Conservation (phyloP, 805 yeast species). For the Yamadazyma laniorum region DNA sequence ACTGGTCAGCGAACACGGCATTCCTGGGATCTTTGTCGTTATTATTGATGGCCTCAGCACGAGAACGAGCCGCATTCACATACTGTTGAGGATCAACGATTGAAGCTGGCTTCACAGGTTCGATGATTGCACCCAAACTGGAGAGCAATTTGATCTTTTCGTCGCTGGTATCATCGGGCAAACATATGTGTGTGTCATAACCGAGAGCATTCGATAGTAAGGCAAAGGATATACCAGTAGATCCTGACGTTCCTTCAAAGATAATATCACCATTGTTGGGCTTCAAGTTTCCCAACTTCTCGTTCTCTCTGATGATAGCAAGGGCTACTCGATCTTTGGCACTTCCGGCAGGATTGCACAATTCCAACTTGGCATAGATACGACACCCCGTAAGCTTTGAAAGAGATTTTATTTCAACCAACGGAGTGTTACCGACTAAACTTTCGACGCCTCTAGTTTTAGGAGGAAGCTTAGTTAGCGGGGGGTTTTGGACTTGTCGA, state of each 20-base stretch:
- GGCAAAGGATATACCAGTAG: slow-evolving; percentile 94
- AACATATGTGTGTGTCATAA: slow-evolving; percentile 85
- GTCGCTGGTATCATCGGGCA: slow-evolving; percentile 88
- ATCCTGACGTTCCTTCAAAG: slow-evolving; percentile 95
- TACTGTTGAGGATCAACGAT: slow-evolving; percentile 93
- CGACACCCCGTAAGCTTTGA: slow-evolving; percentile 74
- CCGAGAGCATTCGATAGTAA: slow-evolving; percentile 87
- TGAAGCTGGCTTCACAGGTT: slow-evolving; percentile 89
- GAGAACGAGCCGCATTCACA: slow-evolving; percentile 78
- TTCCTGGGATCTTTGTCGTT: slow-evolving; percentile 36
- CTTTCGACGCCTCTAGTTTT: slow-evolving; percentile 61
- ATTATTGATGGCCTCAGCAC: slow-evolving; percentile 52
- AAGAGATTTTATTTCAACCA: slow-evolving; percentile 70
- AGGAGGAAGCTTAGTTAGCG: slow-evolving; percentile 19
- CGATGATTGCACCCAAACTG: slow-evolving; percentile 77
- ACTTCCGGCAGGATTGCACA: slow-evolving; percentile 89
- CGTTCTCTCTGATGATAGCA: slow-evolving; percentile 74
- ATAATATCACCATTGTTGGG: slow-evolving; percentile 69
- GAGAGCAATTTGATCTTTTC: slow-evolving; percentile 75
- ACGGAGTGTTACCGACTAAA: slow-evolving; percentile 87
- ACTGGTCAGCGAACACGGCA: slow-evolving; percentile 93
- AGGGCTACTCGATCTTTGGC: slow-evolving; percentile 94
- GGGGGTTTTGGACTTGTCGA: neutral
- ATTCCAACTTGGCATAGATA: slow-evolving; percentile 82
- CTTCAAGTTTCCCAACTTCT: slow-evolving; percentile 51